phyloP scores from a whole-genome alignment of 73 alveolate genomes.

The Uronychia setigera region DNA sequence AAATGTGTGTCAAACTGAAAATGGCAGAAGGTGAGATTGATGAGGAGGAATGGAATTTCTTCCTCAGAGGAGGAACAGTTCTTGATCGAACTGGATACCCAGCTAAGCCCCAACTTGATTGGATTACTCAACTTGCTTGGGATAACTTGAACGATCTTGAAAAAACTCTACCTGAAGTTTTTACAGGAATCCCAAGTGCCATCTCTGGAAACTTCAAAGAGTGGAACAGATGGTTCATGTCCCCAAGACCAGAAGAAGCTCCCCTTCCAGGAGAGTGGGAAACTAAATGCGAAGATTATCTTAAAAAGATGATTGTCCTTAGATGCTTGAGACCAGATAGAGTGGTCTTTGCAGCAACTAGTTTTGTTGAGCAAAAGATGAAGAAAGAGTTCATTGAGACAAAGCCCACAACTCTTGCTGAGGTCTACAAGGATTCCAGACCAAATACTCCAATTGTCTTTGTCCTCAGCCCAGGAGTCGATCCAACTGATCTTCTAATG shows the following conservation, averaged over 20 bases:
- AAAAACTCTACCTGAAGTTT: constrained; percentile 74
- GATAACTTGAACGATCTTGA: constrained; percentile 93
- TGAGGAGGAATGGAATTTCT: constrained; percentile 96
- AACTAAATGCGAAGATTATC: constrained; percentile 92
- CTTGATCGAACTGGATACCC: constrained; percentile 82
- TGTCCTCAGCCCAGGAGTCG: constrained; percentile 98
- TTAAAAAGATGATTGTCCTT: constrained; percentile 94
- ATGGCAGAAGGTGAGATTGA: constrained; percentile 88
- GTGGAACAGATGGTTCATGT: constrained; percentile 98
- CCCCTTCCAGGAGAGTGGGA: constrained; percentile 99
- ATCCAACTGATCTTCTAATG: constrained; percentile 92
- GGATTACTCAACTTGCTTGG: constrained; percentile 92
- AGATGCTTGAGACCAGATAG: constrained; percentile 99
- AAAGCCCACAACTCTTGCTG: constrained; percentile 93
- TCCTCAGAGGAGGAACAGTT: constrained; percentile 94
- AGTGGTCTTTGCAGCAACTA: constrained; percentile 94
- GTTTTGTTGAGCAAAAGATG: constrained; percentile 91
- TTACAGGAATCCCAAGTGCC: constrained; percentile 93
- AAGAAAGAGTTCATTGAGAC: constrained; percentile 96
- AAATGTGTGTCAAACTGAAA: constrained; percentile 94
- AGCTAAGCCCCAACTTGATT: constrained; percentile 87
- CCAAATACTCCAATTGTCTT: constrained; percentile 94
- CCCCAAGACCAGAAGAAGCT: constrained; percentile 94
- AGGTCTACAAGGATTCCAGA: constrained; percentile 89
- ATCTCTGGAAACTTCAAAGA: constrained; percentile 95